A percentile compares a stretch with the other conserved stretches of the same genome.
phyloP scores from a whole-genome alignment of 768 basidiomycete species.

The Rhizopogon rudus region DNA sequence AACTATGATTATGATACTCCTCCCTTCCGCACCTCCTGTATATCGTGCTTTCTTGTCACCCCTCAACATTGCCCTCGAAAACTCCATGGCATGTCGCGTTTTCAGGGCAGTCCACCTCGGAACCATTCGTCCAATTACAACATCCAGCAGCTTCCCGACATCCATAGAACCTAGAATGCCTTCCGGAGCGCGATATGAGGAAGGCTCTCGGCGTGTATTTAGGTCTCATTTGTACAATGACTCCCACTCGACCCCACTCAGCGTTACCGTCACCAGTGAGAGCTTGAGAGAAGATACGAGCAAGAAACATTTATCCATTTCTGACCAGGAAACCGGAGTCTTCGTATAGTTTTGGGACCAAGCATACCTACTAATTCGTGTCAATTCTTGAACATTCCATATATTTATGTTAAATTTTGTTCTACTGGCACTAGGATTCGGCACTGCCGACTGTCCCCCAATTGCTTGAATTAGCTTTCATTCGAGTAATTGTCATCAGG shows the following conservation, averaged over 20 bases:
- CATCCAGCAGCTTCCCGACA: background rate
- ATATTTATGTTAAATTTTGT: no score
- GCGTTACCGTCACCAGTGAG: background rate
- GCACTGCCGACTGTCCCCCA: no score
- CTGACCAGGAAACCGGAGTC: background rate
- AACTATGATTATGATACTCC: slow-evolving; percentile 17
- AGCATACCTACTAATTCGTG: no score
- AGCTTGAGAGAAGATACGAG: background rate
- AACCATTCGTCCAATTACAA: background rate
- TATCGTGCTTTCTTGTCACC: slow-evolving; percentile 17
- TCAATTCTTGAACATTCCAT: no score
- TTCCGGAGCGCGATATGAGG: background rate
- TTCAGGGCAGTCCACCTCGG: background rate
- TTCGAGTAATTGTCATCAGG: no score
- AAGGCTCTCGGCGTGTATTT: background rate
- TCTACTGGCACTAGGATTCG: no score
- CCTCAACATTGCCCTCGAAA: slow-evolving; percentile 19
- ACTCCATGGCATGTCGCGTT: slow-evolving; percentile 21
- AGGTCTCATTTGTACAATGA: background rate
- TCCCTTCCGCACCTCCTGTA: slow-evolving; percentile 10
- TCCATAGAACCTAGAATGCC: background rate
- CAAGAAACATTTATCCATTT: background rate
- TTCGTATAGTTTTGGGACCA: no score
- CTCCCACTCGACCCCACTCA: background rate
- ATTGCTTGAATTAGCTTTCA: no score